Percentiles rank a stretch among this genome's conserved stretches.
phyloP scores from a whole-genome alignment of 768 basidiomycete genomes.

The Boletales sp. region DNA sequence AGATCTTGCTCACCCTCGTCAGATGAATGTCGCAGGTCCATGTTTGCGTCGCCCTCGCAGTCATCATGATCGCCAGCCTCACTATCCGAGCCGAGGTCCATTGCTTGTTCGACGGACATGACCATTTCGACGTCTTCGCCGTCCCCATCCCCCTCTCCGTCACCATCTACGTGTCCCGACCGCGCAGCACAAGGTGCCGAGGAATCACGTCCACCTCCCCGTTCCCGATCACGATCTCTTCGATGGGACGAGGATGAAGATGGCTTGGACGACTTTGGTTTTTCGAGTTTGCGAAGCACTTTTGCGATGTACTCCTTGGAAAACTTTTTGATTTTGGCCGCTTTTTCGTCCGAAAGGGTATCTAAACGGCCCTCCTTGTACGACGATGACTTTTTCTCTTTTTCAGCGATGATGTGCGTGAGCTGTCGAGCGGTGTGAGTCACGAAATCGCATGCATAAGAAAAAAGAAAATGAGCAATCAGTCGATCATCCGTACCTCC shows the following conservation, averaged over 20 bases:
- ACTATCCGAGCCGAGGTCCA: conserved; percentile 41
- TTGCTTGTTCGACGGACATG: conserved; percentile 43
- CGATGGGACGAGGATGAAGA: conserved; percentile 19
- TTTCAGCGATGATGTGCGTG: conserved; percentile 82
- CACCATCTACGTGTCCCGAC: neutral
- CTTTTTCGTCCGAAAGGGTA: conserved; percentile 80
- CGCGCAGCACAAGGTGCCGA: conserved; percentile 4
- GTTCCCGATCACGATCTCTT: conserved; percentile 5
- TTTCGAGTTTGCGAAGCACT: conserved; percentile 65
- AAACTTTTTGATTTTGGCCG: conserved; percentile 87
- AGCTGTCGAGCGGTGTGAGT: conserved; percentile 45
- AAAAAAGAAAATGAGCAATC: conserved; percentile 1
- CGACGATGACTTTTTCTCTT: conserved; percentile 88
- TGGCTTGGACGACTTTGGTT: conserved; percentile 23
- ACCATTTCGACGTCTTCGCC: conserved; percentile 29
- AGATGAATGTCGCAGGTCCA: conserved; percentile 26
- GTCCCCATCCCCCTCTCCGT: conserved; percentile 10
- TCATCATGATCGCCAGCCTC: conserved; percentile 23
- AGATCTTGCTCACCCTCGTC: conserved; percentile 25
- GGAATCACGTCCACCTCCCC: conserved; percentile 1
- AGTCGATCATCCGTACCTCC: conserved; percentile 54
- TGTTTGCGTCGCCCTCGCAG: conserved; percentile 13
- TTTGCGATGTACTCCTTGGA: conserved; percentile 88
- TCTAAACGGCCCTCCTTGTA: conserved; percentile 76
- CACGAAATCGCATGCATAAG: conserved; percentile 1